Base-by-base conservation (phyloP, 352 stramenopile genomes). In the Peronospora farinosa region DNA sequence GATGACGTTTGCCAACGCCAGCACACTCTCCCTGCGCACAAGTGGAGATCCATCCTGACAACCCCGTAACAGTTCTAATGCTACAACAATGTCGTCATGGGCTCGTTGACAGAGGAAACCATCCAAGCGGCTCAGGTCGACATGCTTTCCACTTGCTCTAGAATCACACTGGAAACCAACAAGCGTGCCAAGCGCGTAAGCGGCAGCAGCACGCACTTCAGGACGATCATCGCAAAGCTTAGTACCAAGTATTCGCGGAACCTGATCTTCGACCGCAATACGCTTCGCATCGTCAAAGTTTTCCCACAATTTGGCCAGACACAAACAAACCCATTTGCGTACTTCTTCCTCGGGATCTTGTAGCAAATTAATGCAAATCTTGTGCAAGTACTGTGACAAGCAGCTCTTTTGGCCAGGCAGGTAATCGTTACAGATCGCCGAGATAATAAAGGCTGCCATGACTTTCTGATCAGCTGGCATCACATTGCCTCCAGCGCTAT, bases 381-480 rank as follows among this genome's bases (percentile, higher is more conserved):
- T 86, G 65, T 86, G 67, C 51, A 97, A 51, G 36, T 81, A 69
- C 59, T 98, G 93, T 9, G 97, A 69, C 15, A 98, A 64, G 50
- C 92, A 98, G 51, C 88, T 92, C 37, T 84, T 82, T 68, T 98
- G 96, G 0, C 92, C 96, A 28, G 86, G 74, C 9, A 74, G 57
- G 61, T 97, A 98, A 16, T 86, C 84, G 47, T 89, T 82, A 67
- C 93, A 98, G 61, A 98, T 96, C 31, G 89, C 80, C 15, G 94
- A 93, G 5, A 99, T 73, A 37, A 98, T 92, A 62, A 98, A 98
- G 1, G 95, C 91, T 7, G 94, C 86, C 68, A 98, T 89, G 5
- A 95, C 88, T 43, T 97, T 95, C 65, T 99, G 96, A 25, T 96
- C 78, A 1, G 86, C 61, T 23, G 80, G 82, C 68, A 96, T 83